Base-by-base conservation (phyloP, 805 yeast genomes). In the Wickerhamiella domercqiae region DNA sequence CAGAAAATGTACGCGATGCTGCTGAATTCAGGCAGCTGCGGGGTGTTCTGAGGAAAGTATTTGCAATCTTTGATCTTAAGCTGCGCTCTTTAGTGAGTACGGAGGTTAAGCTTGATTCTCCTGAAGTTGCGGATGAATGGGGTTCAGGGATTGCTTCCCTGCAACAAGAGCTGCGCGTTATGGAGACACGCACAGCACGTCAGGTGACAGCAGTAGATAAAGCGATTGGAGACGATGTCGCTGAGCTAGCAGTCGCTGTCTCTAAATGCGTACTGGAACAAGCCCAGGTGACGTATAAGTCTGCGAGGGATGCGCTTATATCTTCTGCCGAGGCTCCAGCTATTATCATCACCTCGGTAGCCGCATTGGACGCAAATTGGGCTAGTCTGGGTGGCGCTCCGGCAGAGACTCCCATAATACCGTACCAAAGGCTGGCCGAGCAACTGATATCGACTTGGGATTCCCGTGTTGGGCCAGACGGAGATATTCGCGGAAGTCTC, bases 1-100 rank as follows among this genome's bases (percentile, higher is more conserved):
- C 19, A n/a, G 16, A 20, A 16, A 20, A 21, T 7, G 16, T 21
- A 3, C 48, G 41, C 11, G 41, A 38, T 29, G 34, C 41, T 13
- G 14, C 37, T 7, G 41, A 38, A 32, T 32, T 31, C 2, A 6
- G 29, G 3, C 32, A 38, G n/a, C 33, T 41, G 32, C 41, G 36
- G 13, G 29, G n/a, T 6, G 16, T 46, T 9, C 31, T 47, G 11
- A 38, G 22, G 2, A 41, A 21, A 5, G 39, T 44, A 2, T 17
- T 21, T 7, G 21, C 16, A 7, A 21, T 21, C 20, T 15, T 30
- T 17, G 16, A 14, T 30, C 13, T 7, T 5, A 5, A n/a, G 21
- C 16, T 30, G 18, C 20, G 21, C 18, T 13, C 6, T 17, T n/a
- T 30, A 21, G 21, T 30, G 20, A 14, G 7, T 14, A 9, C 11